Conservation (phyloP, 257 asterid genomes). For the Thymus quinquecostatus region DNA sequence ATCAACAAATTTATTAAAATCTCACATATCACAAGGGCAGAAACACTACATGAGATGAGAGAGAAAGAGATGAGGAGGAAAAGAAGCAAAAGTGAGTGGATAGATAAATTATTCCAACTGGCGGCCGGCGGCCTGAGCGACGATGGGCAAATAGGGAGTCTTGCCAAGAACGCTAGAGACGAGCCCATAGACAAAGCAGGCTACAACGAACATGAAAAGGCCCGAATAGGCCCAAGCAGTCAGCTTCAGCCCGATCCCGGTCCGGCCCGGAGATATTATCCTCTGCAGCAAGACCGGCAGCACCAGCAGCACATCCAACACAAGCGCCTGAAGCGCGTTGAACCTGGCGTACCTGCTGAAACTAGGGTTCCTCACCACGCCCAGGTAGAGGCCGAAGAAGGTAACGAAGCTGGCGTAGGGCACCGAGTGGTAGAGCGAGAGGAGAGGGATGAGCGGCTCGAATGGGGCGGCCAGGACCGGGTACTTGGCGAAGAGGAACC, state of each 20-base stretch:
- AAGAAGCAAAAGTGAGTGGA: background rate
- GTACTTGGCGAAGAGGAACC: conserved; percentile 76
- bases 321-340: conserved; percentile 88
- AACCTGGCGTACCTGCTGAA: conserved; percentile 76
- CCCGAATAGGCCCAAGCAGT: conserved; percentile 72
- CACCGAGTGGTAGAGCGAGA: conserved; percentile 77
- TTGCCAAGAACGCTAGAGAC: conserved; percentile 70
- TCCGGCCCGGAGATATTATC: conserved; percentile 69
- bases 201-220: conserved; percentile 64
- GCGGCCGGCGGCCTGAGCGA: conserved; percentile 81
- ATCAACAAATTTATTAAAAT: background rate
- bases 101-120: conserved; percentile 46
- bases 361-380: conserved; percentile 66
- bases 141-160: conserved; percentile 85
- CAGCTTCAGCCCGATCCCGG: conserved; percentile 63
- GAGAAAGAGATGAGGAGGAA: background rate
- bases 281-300: conserved; percentile 78
- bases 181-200: conserved; percentile 76
- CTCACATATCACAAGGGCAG: background rate
- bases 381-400: conserved; percentile 82
- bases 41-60: background rate
- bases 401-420: conserved; percentile 88
- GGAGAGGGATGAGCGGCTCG: conserved; percentile 75
- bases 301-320: conserved; percentile 79
- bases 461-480: conserved; percentile 71